Conservation (phyloP, 345 rosid species). For the Reutealis trisperma region DNA sequence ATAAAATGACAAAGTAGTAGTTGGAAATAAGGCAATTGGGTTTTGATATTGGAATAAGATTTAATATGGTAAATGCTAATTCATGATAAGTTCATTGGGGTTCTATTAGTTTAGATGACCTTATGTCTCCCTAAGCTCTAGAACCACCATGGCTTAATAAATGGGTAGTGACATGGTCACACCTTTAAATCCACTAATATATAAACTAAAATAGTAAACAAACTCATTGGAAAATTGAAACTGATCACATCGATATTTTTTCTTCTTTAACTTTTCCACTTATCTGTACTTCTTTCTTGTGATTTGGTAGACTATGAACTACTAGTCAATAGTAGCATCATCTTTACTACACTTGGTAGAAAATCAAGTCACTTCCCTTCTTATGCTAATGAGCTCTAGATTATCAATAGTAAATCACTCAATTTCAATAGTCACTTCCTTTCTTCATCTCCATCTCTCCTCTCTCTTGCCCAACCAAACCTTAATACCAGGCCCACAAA, state of each 20-base stretch:
- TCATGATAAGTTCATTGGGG: too few species aligned
- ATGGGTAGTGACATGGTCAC: too few species aligned
- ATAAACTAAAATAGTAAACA: background rate
- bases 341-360: conserved; percentile 74
- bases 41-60: too few species aligned
- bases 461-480: conserved; percentile 39
- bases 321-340: conserved; percentile 42
- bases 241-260: background rate
- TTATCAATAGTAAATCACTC: conserved; percentile 73
- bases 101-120: too few species aligned
- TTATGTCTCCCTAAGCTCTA: too few species aligned
- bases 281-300: background rate
- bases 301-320: conserved; percentile 22
- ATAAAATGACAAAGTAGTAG: too few species aligned
- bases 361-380: conserved; percentile 59
- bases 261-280: background rate
- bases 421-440: conserved; percentile 90
- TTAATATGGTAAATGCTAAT: too few species aligned
- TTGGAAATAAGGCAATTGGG: too few species aligned
- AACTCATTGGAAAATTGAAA: background rate
- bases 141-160: too few species aligned
- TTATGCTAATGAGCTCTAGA: conserved; percentile 52
- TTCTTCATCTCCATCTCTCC: conserved; percentile 43
- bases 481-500: conserved; percentile 9
- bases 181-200: background rate